Evolutionary conservation across 2,329 filamentous ascomycete species (phyloP), one percentile per base, ranked within the genome.

Genomic region (Arachnopeziza araneosa): DNA sequence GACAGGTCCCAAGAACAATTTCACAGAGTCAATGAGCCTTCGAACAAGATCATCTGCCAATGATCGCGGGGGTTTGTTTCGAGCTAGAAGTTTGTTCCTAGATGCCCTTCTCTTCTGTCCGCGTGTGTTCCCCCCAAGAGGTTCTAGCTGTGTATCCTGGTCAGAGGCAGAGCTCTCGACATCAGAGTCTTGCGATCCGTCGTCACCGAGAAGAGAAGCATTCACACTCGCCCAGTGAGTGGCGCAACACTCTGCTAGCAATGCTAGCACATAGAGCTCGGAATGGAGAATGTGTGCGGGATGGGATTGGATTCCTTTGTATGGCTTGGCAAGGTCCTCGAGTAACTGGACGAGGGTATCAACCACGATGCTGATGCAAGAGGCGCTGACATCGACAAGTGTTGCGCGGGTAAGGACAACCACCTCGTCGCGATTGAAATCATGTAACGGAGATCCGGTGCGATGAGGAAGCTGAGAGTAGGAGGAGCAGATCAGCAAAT

Each of bases 211-310:
- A 24, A 51, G 30, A 26, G 67, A 64, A 32, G 67, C 68, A 59
- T 77, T 74, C 51, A 80, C 69, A 49, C 75, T 73, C 26, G 79
- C 74, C 84, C 85, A 88, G 69, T 86, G 80, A 57, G 81, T 80
- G 55, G 80, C 79, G 66, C 84, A 88, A 69, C 86, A 89, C 68
- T 88, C 85, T 69, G 85, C 83, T 44, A 85, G 78, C 50, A 89
- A 75, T 54, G 82, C 79, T 55, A 88, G 73, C n/a, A 88, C 75
- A 67, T 86, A 88, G 54, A 85, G 75, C 70, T 89, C 85, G 21
- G 86, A 88, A 53, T 83, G 78, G 32, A 88, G 74, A 56, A 89
- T 78, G 68, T 87, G 83, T 48, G 78, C 75, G 1, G 85, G 84
- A 66, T 86, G 84, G 23, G 76, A 73, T 52, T 78, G 72, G 58